Evolutionary conservation across 169 alveolate genomes (phyloP), one percentile per base, ranked within the genome.

Genomic region (Plasmodium fragile): DNA sequence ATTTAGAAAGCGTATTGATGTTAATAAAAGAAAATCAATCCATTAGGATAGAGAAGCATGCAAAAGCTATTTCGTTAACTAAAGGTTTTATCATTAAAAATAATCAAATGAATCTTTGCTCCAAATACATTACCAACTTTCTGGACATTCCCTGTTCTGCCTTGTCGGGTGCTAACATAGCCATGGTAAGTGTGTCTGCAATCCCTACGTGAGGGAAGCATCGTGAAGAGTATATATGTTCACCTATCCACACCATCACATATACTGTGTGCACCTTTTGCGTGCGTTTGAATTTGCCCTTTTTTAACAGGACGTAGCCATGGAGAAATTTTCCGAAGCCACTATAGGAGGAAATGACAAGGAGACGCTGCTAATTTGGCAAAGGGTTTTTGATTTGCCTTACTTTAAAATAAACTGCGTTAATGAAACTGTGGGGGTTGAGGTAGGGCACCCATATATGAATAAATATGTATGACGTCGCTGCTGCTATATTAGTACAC

Each of bases 321-420:
- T 93, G 72, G 99, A 98, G 65, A 96, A 97, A 87, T 98, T 98
- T 93, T 97, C 99, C 59, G 99, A 98, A 93, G 98, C 99, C 39
- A 98, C 99, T 25, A 95, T 98, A 71, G 99, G 99, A 36, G 97
- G 97, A 89, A 82, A 96, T 71, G 97, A 94, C 30, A 96, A 93
- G 59, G 98, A 96, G 34, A 95, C 95, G 8, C 98, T 97, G 39
- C 65, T 69, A 92, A 70, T 97, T 25, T 95, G 96, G 98, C 98
- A 97, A 84, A 95, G 97, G 81, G 97, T 97, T 30, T 98, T 98
- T 84, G 99, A 98, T 96, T 92, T 97, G 65, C 98, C 99, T 1
- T 96, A 97, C 96, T 98, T 98, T 95, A 97, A 96, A 82, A 95
- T 98, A 59, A 96, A 96, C 91, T 97, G 98, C 83, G 98, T 98